Evolutionary conservation across 805 yeast species (phyloP), one percentile per base, ranked within the genome.

Genomic region (Kodamaea kakaduensis): DNA sequence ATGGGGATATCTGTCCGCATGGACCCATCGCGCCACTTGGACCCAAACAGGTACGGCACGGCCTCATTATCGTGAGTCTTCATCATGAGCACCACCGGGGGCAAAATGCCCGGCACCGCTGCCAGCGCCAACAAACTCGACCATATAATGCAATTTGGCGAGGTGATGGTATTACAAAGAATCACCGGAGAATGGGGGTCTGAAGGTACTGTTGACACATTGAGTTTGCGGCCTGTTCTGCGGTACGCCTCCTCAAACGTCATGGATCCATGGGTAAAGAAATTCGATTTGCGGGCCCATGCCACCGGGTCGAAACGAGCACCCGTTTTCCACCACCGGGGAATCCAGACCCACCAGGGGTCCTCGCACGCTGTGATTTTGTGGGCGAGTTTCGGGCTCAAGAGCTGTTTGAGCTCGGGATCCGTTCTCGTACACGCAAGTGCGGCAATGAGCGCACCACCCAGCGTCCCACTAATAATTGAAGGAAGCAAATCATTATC

Each of bases 111-210:
- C 0, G 94, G 94, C 6, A 84, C 93, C 0, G 93, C 93, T 4
- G 86, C 75, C 3, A 87, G 79, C 0, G 93, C 93, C 25, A 84
- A 59, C 38, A 84, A 59, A 0, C 88, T 64, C 2, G 85, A 77
- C 93, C 93, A 84, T n/a, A 84, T 78, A 10, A 83, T 77, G 54
- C 90, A 82, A 52, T 81, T 72, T 8, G 93, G 93, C 10, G 89
- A 75, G 0, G 93, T 84, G 40, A 82, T 71, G 47, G 79, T 76
- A 47, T 84, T 84, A 52, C 90, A 81, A 31, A 84, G 60, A 48
- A 84, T 83, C 2, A 80, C 88, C 0, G 94, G 93, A 3, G 88
- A 78, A 53, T 81, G 83, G 0, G 87, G 83, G 50, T 84, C 89
- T 9, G 86, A 79, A 2, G 94, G 93, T 2, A 84, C 88, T 0